Evolutionary conservation across 1,139 yeast species (phyloP).

Genomic region (Geotrichum australiense): DNA sequence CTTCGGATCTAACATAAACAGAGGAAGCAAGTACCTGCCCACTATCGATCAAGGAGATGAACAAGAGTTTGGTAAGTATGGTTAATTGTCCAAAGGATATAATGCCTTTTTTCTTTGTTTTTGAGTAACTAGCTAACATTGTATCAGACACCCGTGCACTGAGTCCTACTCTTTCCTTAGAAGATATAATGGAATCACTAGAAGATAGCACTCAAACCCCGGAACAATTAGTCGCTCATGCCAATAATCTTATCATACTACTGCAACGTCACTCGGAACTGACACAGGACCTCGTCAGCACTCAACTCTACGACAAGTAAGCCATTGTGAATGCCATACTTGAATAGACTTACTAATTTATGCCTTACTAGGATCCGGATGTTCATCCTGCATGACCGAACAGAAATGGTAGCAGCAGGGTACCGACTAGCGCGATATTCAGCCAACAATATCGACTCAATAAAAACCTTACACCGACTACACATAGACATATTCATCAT

Average conservation of each 20-base stretch:
- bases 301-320: conserved; percentile 45
- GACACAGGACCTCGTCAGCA: conserved; percentile 57
- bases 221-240: conserved; percentile 46
- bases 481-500: conserved; percentile 59
- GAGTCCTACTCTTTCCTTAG: conserved; percentile 45
- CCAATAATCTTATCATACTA: conserved; percentile 56
- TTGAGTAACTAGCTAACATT: background rate
- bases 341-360: no score
- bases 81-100: background rate
- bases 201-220: conserved; percentile 42
- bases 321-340: no score
- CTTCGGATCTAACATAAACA: conserved; percentile 1
- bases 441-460: conserved; percentile 48
- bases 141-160: conserved; percentile 1
- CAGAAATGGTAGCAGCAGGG: conserved; percentile 68
- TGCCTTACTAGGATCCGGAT: conserved; percentile 45
- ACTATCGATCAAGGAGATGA: conserved; percentile 13
- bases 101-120: background rate
- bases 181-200: conserved; percentile 44
- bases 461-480: conserved; percentile 39
- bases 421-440: conserved; percentile 66
- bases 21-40: conserved; percentile 7
- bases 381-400: conserved; percentile 50
- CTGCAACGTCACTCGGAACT: conserved; percentile 55
- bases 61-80: conserved; percentile 4